Evolutionary conservation across 164 flowering plant species (phyloP), one percentile per base, ranked within the genome.

Genomic region (Vitis labrusca): DNA sequence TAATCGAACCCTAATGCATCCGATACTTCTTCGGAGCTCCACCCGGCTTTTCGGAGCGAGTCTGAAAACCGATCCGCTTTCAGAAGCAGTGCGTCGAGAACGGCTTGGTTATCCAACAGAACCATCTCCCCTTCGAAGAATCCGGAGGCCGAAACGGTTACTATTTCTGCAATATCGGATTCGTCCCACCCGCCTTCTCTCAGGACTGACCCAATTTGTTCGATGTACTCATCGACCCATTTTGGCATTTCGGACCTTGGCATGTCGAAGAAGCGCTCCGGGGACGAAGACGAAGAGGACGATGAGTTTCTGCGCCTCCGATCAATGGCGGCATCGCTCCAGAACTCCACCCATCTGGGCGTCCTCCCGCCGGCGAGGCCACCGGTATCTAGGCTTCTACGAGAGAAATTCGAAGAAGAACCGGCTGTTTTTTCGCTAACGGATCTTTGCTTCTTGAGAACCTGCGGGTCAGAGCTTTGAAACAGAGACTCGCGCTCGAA

Each of bases 321-420:
- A 65, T 88, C 90, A 1, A 78, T 64, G 9, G 95, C 91, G 3
- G 93, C 97, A 67, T 96, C 99, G 71, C 88, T 87, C 99, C 99
- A 96, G 78, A 96, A 96, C 78, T 96, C 99, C 12, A 96, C 91
- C 99, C 99, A 96, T 59, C 99, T 73, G 49, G 95, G 95, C 8
- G 90, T 84, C 29, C 81, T 78, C 7, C 76, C 82, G 3, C 80
- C 84, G 58, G 77, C 11, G 27, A 53, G 74, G 23, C 59, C 15
- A 58, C 77, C 72, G 16, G 81, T 61, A 70, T 89, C 98, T 32
- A 86, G 69, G 67, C 93, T 91, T 53, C 88, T 76, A 32, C 96
- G 71, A 0, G 86, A 84, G 67, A 76, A 79, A 61, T 79, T 74
- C 17, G 85, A 65, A 8, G 86, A 78, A 1, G 84, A 78, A 12